A percentile compares a stretch with the other conserved stretches of the same genome.
These are phyloP conservation scores for Barnettozyma botsteinii DNA, from an alignment of 805 yeast genomes.

Conservation along the genomic window DNA sequence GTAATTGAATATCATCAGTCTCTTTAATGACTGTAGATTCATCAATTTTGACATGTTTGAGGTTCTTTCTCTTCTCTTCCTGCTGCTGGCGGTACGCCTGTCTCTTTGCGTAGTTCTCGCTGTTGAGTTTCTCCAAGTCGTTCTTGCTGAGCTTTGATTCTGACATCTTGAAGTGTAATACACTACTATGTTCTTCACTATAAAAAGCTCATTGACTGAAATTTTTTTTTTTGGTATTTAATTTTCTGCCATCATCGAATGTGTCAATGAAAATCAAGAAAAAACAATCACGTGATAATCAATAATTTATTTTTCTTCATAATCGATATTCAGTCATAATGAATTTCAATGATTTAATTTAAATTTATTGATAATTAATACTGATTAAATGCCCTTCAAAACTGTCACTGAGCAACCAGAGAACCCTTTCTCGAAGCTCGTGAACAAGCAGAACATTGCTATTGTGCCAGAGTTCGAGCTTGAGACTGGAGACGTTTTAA, in stretches of 20 bases:
- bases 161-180: too few species aligned
- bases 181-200: too few species aligned
- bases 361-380: too few species aligned
- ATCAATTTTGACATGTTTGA: constrained; percentile 42
- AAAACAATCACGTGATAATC: too few species aligned
- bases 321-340: too few species aligned
- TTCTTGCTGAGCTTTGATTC: constrained; percentile 16
- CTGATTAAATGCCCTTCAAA: constrained; percentile 4
- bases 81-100: constrained; percentile 40
- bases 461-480: constrained; percentile 67
- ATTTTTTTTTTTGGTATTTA: neutral
- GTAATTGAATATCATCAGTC: constrained; percentile 42
- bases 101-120: constrained; percentile 28
- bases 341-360: too few species aligned
- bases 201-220: neutral
- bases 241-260: neutral
- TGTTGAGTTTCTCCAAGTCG: constrained; percentile 19
- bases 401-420: constrained; percentile 33
- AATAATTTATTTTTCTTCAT: too few species aligned
- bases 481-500: constrained; percentile 75
- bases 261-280: neutral
- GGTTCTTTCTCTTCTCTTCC: constrained; percentile 41
- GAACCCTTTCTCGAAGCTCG: constrained; percentile 67
- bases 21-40: constrained; percentile 25
- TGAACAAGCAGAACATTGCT: constrained; percentile 71